Percentiles rank a stretch among this genome's conserved stretches.
Evolutionary conservation across 2,329 filamentous ascomycete species (phyloP).

Genomic region (Botrytis squamosa): DNA sequence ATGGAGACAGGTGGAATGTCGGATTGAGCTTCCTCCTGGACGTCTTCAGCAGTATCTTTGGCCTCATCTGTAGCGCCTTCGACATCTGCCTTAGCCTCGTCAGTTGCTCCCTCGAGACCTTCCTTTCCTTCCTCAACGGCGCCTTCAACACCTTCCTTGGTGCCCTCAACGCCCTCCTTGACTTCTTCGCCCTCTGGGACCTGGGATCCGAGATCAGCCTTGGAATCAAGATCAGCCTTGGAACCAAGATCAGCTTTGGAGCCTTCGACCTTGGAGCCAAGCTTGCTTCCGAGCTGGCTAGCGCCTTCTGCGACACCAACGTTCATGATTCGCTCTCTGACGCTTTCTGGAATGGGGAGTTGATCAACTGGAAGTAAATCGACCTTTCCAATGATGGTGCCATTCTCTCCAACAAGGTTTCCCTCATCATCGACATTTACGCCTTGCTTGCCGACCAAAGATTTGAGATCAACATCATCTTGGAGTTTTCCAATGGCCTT

Average conservation of each 20-base stretch:
- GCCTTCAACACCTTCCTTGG: conserved; percentile 39
- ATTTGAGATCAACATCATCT: conserved; percentile 13
- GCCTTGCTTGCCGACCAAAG: conserved; percentile 37
- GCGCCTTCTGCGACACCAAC: conserved; percentile 5
- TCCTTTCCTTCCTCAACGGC: conserved; percentile 12
- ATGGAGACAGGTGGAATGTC: conserved; percentile 33
- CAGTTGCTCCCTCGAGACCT: conserved; percentile 27
- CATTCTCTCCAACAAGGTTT: conserved; percentile 57
- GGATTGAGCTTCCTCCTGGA: conserved; percentile 55
- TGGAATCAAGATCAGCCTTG: neutral
- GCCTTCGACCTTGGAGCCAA: conserved; percentile 8
- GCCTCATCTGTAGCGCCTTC: conserved; percentile 32
- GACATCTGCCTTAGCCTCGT: conserved; percentile 38
- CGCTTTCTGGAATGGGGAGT: conserved; percentile 18
- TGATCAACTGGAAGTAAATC: conserved; percentile 20
- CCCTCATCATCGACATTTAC: conserved; percentile 58
- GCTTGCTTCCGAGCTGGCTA: conserved; percentile 10
- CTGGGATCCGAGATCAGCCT: conserved; percentile 15
- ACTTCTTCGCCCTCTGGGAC: conserved; percentile 33
- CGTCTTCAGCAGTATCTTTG: conserved; percentile 38
- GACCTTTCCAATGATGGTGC: conserved; percentile 59
- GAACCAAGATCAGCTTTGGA: neutral
- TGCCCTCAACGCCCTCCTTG: conserved; percentile 34
- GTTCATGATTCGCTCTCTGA: conserved; percentile 13
- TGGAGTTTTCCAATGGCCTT: conserved; percentile 19